Percentiles rank a stretch among this genome's conserved stretches.
Evolutionary conservation across 441 rosid species (phyloP).

Genomic region (Adansonia madagascariensis): DNA sequence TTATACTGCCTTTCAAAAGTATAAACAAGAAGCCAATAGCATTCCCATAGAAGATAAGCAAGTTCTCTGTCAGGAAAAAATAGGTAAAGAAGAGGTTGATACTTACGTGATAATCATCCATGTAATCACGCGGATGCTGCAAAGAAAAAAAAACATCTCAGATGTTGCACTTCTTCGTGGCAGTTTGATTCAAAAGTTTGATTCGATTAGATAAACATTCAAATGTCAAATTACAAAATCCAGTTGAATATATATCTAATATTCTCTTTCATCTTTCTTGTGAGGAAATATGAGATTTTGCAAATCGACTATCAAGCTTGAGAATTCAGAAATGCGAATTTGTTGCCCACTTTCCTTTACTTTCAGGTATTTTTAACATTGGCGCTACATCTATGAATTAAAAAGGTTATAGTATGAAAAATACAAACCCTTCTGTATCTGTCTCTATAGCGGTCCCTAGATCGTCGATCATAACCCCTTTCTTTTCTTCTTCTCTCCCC

Average conservation of each 20-base stretch:
- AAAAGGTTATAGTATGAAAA: neutral
- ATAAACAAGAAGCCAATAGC: neutral
- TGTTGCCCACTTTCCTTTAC: neutral
- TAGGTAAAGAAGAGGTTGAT: neutral
- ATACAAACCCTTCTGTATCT: constrained; percentile 48
- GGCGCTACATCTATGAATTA: neutral
- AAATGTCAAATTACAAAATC: neutral
- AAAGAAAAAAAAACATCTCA: constrained; percentile 18
- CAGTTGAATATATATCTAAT: neutral
- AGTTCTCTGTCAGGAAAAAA: neutral
- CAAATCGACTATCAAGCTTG: neutral
- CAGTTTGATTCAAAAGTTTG: neutral
- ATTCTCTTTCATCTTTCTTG: neutral
- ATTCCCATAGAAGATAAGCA: neutral
- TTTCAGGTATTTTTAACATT: neutral
- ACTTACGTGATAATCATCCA: constrained; percentile 62
- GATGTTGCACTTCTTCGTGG: neutral
- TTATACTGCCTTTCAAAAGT: neutral
- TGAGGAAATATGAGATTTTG: neutral
- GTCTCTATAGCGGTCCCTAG: constrained; percentile 35
- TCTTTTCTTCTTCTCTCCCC: constrained; percentile 71
- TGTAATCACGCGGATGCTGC: constrained; percentile 59
- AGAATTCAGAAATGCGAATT: neutral
- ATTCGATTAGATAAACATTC: neutral
- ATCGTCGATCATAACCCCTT: constrained; percentile 38